A percentile compares a stretch with the other conserved stretches of the same genome.
These are phyloP conservation scores for Apiospora rasikravindrae DNA, from an alignment of 2,329 filamentous ascomycete species.

Conservation along the genomic window DNA sequence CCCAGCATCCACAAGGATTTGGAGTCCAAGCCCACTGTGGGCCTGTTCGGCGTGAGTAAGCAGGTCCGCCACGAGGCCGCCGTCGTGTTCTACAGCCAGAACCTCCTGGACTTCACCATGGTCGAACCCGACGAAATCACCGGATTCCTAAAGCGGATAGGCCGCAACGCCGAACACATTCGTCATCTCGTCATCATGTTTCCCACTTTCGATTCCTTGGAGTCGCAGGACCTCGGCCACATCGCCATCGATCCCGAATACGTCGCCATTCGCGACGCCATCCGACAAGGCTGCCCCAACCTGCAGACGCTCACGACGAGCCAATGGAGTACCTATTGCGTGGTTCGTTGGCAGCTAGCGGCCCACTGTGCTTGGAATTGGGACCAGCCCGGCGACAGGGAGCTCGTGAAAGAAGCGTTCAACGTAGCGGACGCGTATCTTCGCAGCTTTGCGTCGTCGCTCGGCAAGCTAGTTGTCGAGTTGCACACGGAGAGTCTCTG, in stretches of 20 bases:
- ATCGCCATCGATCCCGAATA: not conserved
- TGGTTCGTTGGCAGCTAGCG: too few relatives aligned
- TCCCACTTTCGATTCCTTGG: not conserved
- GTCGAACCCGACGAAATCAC: not conserved
- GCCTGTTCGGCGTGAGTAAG: not conserved
- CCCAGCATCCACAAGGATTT: not conserved
- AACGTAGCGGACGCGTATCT: not conserved
- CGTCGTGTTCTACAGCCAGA: not conserved
- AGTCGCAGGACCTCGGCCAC: too few relatives aligned
- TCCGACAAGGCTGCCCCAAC: not conserved
- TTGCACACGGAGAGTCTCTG: not conserved
- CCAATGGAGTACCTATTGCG: too few relatives aligned
- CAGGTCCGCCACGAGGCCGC: not conserved
- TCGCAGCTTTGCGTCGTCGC: not conserved
- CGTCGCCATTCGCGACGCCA: not conserved
- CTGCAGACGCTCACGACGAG: not conserved
- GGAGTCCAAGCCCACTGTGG: not conserved
- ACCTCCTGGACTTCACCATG: not conserved
- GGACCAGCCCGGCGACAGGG: not conserved
- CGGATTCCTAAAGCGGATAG: not conserved
- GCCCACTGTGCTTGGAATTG: too few relatives aligned
- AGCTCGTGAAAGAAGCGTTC: not conserved
- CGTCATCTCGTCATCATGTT: not conserved
- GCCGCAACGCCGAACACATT: not conserved
- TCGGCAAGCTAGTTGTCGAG: not conserved